These are phyloP conservation scores for Emergomyces orientalis DNA, from an alignment of 2,329 filamentous ascomycete genomes.

Conservation along the genomic window DNA sequence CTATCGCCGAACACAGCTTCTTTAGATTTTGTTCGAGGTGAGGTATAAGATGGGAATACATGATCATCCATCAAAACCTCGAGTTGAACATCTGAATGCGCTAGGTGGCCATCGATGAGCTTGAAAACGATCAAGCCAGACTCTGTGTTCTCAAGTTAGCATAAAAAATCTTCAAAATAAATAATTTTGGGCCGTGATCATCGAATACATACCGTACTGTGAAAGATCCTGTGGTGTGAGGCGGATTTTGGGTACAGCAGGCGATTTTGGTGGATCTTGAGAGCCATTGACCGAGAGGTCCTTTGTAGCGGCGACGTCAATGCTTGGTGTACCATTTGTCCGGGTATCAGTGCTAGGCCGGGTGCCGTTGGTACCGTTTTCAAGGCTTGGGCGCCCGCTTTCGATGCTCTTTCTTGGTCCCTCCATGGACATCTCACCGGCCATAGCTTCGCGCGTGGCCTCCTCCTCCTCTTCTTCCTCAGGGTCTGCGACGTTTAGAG, in stretches of 20 bases:
- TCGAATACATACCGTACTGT: slow-evolving; percentile 53
- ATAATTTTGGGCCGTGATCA: not conserved
- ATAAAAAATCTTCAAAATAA: not conserved
- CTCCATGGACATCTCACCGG: slow-evolving; percentile 14
- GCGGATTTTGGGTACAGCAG: slow-evolving; percentile 56
- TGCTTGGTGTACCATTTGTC: slow-evolving; percentile 24
- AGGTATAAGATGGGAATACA: slow-evolving; percentile 80
- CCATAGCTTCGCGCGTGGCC: slow-evolving; percentile 22
- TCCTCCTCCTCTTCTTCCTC: slow-evolving; percentile 52
- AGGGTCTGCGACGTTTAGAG: slow-evolving; percentile 76
- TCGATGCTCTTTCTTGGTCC: slow-evolving; percentile 20
- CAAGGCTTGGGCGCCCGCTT: slow-evolving; percentile 7
- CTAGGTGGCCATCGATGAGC: slow-evolving; percentile 78
- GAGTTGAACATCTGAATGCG: slow-evolving; percentile 64
- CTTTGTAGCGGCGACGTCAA: slow-evolving; percentile 30
- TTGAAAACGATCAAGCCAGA: slow-evolving; percentile 92
- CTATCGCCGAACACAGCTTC: slow-evolving; percentile 74
- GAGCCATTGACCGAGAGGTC: slow-evolving; percentile 35
- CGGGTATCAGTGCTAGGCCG: slow-evolving; percentile 24
- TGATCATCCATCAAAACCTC: slow-evolving; percentile 93
- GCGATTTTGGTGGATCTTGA: slow-evolving; percentile 38
- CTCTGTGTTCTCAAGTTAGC: slow-evolving; percentile 46
- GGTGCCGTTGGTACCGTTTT: slow-evolving; percentile 2
- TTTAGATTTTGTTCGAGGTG: slow-evolving; percentile 62
- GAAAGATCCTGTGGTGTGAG: slow-evolving; percentile 71